Conservation (phyloP, 2,329 filamentous ascomycete genomes). For the Nigrospora oryzae region DNA sequence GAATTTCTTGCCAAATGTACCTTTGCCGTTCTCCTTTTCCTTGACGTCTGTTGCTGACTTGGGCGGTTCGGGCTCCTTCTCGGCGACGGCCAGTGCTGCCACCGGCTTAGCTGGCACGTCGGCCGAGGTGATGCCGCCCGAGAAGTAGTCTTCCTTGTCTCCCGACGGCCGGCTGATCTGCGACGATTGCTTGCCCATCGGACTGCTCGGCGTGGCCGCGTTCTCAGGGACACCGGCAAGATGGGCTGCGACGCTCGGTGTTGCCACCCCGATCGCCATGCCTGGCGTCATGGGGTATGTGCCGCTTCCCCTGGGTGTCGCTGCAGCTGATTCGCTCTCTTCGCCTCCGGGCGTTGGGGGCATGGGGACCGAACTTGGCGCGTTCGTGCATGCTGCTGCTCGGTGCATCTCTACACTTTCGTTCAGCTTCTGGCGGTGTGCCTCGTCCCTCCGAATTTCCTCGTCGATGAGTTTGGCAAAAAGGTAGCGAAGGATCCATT, state of each 20-base stretch:
- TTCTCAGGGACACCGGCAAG: slow-evolving; percentile 42
- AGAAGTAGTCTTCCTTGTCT: slow-evolving; percentile 72
- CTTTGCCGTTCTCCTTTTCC: slow-evolving; percentile 46
- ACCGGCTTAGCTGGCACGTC: slow-evolving; percentile 37
- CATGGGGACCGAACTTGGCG: slow-evolving; percentile 50
- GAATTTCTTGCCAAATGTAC: slow-evolving; percentile 32
- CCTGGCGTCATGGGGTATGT: slow-evolving; percentile 64
- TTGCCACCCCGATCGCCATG: slow-evolving; percentile 69
- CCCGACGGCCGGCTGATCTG: slow-evolving; percentile 52
- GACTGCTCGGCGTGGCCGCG: slow-evolving; percentile 28
- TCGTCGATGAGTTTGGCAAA: slow-evolving; percentile 87
- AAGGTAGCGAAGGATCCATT: slow-evolving; percentile 90
- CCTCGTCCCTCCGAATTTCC: slow-evolving; percentile 75
- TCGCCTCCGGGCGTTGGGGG: slow-evolving; percentile 29
- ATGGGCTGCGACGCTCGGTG: slow-evolving; percentile 39
- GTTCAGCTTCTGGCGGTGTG: slow-evolving; percentile 61
- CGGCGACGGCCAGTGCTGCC: slow-evolving; percentile 34
- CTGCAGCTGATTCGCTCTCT: slow-evolving; percentile 34
- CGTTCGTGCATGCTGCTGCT: slow-evolving; percentile 43
- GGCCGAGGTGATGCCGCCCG: slow-evolving; percentile 44
- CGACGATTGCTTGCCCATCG: slow-evolving; percentile 46
- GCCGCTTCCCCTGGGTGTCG: slow-evolving; percentile 59
- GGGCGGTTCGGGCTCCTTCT: slow-evolving; percentile 28
- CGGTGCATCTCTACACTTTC: slow-evolving; percentile 51
- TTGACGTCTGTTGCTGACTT: slow-evolving; percentile 40